Percentiles rank a stretch among this genome's conserved stretches.
These are phyloP conservation scores for Penicillium canescens DNA, from an alignment of 495 filamentous ascomycete species.

Conservation along the genomic window DNA sequence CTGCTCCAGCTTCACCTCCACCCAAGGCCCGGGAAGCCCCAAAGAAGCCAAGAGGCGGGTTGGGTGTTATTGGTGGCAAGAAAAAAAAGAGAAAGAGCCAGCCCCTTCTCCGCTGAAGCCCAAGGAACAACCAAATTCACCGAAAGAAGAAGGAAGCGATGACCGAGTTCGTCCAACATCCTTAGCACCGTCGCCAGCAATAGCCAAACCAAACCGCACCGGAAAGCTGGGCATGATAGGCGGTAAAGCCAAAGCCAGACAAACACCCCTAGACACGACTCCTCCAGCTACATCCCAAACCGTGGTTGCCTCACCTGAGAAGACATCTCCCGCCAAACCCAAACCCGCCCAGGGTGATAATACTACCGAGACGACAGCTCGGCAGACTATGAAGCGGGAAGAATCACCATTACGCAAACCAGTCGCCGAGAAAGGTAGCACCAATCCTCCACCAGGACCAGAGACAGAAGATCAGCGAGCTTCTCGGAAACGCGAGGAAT, in stretches of 20 bases:
- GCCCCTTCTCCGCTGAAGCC: conserved; percentile 4
- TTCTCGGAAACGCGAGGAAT: conserved; percentile 60
- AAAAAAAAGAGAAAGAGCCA: conserved; percentile 23
- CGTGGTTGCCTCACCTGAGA: not conserved
- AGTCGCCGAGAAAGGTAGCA: not conserved
- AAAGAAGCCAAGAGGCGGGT: conserved; percentile 23
- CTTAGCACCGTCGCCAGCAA: not conserved
- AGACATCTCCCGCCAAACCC: not conserved
- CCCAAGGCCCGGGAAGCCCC: conserved; percentile 7
- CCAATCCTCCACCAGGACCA: conserved; percentile 16
- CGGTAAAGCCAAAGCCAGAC: conserved; percentile 21
- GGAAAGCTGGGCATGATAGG: conserved; percentile 40
- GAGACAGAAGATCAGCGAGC: conserved; percentile 54
- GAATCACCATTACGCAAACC: conserved; percentile 13
- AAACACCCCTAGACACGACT: not conserved
- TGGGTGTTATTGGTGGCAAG: conserved; percentile 43
- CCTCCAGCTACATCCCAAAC: not conserved
- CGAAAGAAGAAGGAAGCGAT: not conserved
- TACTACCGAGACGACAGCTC: no score
- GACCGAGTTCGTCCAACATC: not conserved
- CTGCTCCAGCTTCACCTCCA: not conserved
- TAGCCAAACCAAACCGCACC: conserved; percentile 24
- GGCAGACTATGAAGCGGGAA: not conserved
- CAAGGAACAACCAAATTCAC: not conserved
- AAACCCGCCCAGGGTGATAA: not conserved